Base-by-base conservation (phyloP, 1,284 basidiomycete species). In the Pisolithus thermaeus region DNA sequence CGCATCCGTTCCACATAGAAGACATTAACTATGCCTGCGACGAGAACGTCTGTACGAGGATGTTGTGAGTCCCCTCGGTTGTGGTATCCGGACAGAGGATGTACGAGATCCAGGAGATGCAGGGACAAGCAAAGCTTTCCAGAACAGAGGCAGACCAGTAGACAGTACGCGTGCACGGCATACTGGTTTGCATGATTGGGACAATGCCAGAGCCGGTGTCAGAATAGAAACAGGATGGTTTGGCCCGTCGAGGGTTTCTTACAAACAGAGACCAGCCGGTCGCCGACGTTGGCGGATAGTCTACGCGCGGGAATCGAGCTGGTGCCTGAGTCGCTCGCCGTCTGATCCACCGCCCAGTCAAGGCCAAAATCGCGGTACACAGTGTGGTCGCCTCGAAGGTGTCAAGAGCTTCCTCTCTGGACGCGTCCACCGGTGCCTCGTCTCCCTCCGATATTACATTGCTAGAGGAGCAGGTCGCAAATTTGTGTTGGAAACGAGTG, bases 1-100 rank as follows among this genome's bases (percentile, higher is more conserved):
- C 74, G 73, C 70, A 93, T 81, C 56, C 81, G 77, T 6, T 77
- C 64, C 35, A 82, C 64, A 46, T 79, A 89, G 52, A 84, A 77
- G 59, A 73, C 81, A 60, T 79, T 75, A 23, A 92, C 81, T 45
- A 84, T 68, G 35, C 76, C 69, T 2, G 84, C 80, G 49, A 90
- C 68, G 40, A 71, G 69, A 20, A 5, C 3, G 61, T 84, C 69
- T 56, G 84, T 86, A 59, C 73, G 74, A 42, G 86, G 64, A 5
- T 66, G 65, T 20, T 20, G 18, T 20, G 18, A 20, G 18, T 20
- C 18, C 18, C 18, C 18, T 20, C 18, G 18, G 18, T 20, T 20
- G 18, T 20, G 18, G 18, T 20, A 20, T 20, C 18, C 18, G 18
- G 18, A 20, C 18, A 20, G 18, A 20, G 18, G 18, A 20, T 20